These are phyloP conservation scores for Sarocladiaceae sp. DNA, from an alignment of 2,329 filamentous ascomycete species.

Conservation along the genomic window DNA sequence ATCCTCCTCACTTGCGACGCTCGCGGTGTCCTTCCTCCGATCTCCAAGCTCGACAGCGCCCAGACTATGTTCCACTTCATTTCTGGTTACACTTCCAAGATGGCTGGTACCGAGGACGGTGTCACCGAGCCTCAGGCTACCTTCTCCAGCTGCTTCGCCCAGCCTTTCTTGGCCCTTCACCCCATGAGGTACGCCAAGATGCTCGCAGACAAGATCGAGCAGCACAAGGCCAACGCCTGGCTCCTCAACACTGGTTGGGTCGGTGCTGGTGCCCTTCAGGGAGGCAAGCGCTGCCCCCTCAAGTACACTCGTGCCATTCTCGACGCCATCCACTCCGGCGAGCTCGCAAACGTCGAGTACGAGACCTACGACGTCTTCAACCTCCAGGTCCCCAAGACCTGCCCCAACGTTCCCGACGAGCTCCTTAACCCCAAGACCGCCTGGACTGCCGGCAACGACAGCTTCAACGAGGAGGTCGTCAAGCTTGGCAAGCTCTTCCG, in stretches of 20 bases:
- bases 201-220: conserved; percentile 95
- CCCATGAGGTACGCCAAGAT: conserved; percentile 99
- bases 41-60: conserved; percentile 89
- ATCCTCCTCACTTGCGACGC: conserved; percentile 97
- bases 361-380: conserved; percentile 97
- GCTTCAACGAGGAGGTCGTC: conserved; percentile 82
- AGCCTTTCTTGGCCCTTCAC: conserved; percentile 97
- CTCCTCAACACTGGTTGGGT: conserved; percentile 98
- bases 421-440: conserved; percentile 91
- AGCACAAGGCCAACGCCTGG: conserved; percentile 96
- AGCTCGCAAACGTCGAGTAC: conserved; percentile 88
- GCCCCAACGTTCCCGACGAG: conserved; percentile 83
- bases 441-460: conserved; percentile 78
- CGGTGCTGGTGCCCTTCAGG: conserved; percentile 83
- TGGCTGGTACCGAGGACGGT: conserved; percentile 97
- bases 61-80: conserved; percentile 99
- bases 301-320: conserved; percentile 99
- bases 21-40: conserved; percentile 92
- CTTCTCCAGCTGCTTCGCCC: conserved; percentile 98
- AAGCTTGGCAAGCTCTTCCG: conserved; percentile 89
- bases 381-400: conserved; percentile 88
- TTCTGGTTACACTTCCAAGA: conserved; percentile 99
- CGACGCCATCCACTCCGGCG: conserved; percentile 94
- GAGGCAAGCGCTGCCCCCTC: conserved; percentile 93
- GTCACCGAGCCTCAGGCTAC: conserved; percentile 96